A percentile compares a stretch with the other conserved stretches of the same genome.
Conservation (phyloP, 2,329 filamentous ascomycete genomes). For the Leptosphaerulina australis region DNA sequence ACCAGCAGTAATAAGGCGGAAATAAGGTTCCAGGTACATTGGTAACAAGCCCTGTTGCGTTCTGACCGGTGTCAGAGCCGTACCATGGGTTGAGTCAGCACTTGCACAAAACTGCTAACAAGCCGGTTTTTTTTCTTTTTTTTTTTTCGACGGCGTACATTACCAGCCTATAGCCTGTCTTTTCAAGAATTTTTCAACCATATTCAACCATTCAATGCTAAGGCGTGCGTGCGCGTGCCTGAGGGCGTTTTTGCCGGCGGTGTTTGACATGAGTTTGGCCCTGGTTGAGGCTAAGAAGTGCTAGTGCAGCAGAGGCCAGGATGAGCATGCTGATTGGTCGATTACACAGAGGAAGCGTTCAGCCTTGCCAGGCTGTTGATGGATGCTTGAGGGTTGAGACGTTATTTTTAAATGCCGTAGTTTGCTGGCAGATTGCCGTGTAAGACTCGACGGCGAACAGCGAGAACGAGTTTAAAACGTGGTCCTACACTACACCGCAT, state of each 20-base stretch:
- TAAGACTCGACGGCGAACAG: background rate
- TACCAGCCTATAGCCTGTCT: background rate
- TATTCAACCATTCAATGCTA: background rate
- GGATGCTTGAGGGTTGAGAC: background rate
- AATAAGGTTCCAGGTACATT: slow-evolving; percentile 9
- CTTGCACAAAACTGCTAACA: slow-evolving; percentile 9
- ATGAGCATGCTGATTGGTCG: background rate
- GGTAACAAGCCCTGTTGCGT: background rate
- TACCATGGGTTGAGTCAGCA: slow-evolving; percentile 12
- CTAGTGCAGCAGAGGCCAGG: background rate
- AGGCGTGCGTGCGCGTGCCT: slow-evolving; percentile 12
- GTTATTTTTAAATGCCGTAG: slow-evolving; percentile 2
- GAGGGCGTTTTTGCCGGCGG: slow-evolving; percentile 10
- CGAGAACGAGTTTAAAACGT: background rate
- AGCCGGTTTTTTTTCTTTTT: too few relatives aligned
- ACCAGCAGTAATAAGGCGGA: slow-evolving; percentile 9
- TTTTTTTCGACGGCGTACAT: background rate
- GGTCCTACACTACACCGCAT: background rate
- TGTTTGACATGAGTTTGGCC: slow-evolving; percentile 8
- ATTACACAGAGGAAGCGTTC: slow-evolving; percentile 5
- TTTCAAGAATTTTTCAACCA: background rate
- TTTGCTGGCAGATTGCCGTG: slow-evolving; percentile 5
- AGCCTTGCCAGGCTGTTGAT: slow-evolving; percentile 5
- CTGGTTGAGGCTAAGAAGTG: background rate
- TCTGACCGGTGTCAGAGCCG: slow-evolving; percentile 10